A percentile compares a stretch with the other conserved stretches of the same genome.
Conservation (phyloP, 305 asterid species). For the Caryopteris hybrid region DNA sequence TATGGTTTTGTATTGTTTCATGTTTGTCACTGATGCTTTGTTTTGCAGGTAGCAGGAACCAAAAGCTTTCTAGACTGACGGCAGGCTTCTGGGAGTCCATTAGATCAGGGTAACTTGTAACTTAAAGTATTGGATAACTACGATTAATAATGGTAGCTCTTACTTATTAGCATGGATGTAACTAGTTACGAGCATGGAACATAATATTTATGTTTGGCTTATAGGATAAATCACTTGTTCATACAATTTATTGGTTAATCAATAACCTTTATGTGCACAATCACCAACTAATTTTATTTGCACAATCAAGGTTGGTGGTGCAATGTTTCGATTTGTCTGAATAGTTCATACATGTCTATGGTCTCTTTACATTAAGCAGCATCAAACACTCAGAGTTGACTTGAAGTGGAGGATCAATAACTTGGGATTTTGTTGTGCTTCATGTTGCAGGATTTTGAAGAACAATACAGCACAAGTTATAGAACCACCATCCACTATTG, state of each 20-base stretch:
- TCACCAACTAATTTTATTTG: not conserved
- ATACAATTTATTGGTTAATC: conserved; percentile 1
- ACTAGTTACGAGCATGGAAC: too few species aligned
- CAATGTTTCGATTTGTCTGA: not conserved
- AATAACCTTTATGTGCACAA: not conserved
- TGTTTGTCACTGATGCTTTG: not conserved
- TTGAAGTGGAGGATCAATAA: not conserved
- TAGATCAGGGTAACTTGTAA: conserved; percentile 90
- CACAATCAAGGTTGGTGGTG: not conserved
- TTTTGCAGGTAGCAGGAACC: conserved; percentile 59
- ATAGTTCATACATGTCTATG: not conserved
- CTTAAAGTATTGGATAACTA: not conserved
- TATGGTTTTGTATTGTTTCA: not conserved
- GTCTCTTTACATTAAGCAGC: not conserved
- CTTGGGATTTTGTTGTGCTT: conserved; percentile 12
- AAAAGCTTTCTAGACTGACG: conserved; percentile 46
- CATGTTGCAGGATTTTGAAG: conserved; percentile 62
- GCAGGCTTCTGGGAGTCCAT: conserved; percentile 93
- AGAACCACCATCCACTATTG: conserved; percentile 56
- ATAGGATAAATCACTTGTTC: not conserved
- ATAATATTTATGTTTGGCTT: not conserved
- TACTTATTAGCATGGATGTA: not conserved
- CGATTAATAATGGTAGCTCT: not conserved
- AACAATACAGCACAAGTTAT: conserved; percentile 63
- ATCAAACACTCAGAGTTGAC: not conserved